Evolutionary conservation across 2,329 filamentous ascomycete species (phyloP), one percentile per base, ranked within the genome.

Genomic region (Incumbomyces delicatus): DNA sequence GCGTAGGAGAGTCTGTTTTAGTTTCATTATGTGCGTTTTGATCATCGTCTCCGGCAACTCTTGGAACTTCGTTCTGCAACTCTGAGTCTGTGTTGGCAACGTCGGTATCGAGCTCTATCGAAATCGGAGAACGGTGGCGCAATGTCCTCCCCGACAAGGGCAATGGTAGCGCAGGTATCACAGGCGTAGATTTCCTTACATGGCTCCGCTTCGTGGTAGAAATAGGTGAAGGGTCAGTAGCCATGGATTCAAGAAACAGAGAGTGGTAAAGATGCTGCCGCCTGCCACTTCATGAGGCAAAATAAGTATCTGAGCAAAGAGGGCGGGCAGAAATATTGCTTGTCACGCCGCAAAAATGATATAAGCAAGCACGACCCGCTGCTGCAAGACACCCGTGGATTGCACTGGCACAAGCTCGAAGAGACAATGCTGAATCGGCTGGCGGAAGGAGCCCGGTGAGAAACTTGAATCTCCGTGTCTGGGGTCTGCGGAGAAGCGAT

Each of bases 171-270:
- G 42, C 42, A 37, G 42, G 42, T 17, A 45, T 45, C 13, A 45
- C 42, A 31, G 31, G 33, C n/a, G 33, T 38, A 6, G 12, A 14
- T 31, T 31, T 42, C 32, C 40, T 14, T 30, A 17, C 34, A 45
- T 45, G 42, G 27, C 38, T 45, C 4, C 17, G 14, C 30, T 32
- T 42, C 8, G n/a, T 30, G 17, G 27, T 30, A 38, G 34, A 20
- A 38, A 22, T 16, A 10, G 42, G n/a, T 14, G 42, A 45, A 34
- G 33, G 42, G 42, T 38, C 34, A 37, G 40, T n/a, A 43, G 42
- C 42, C 42, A 45, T 45, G 34, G 22, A 27, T 7, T 13, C 13
- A 32, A 32, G 33, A 38, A 31, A 31, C 16, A 29, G 38, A 14
- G 42, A 45, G 22, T 16, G 17, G 22, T 31, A 45, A 30, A 12